A percentile compares a stretch with the other conserved stretches of the same genome.
phyloP scores from a whole-genome alignment of 1,284 basidiomycete species.

The Microstroma glucosiphilum region DNA sequence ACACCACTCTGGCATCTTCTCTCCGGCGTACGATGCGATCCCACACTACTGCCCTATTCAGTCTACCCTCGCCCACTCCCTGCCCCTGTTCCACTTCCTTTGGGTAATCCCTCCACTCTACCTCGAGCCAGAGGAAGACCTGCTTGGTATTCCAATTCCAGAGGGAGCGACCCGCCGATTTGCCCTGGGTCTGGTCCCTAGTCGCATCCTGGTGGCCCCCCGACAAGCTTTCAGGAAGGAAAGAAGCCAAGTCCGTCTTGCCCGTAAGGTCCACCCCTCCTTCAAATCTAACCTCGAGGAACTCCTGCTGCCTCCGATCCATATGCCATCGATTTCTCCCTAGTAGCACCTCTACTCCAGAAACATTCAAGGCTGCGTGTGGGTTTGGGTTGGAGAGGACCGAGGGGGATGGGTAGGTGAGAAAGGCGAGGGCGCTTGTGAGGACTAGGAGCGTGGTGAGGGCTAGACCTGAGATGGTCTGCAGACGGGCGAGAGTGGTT shows the following conservation, averaged over 20 bases:
- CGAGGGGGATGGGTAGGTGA: conserved; percentile 16
- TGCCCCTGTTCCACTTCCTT: not conserved
- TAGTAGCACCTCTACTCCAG: conserved; percentile 14
- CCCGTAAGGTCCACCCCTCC: conserved; percentile 60
- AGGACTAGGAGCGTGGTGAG: conserved; percentile 59
- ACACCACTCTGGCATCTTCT: conserved; percentile 65
- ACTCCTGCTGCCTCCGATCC: conserved; percentile 39
- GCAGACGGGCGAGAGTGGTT: conserved; percentile 61
- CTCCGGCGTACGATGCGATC: conserved; percentile 75
- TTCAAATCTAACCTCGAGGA: conserved; percentile 28
- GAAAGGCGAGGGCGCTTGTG: conserved; percentile 49
- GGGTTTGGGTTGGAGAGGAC: not conserved
- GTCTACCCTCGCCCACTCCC: conserved; percentile 18
- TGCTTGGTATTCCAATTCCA: conserved; percentile 96
- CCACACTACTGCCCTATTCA: conserved; percentile 82
- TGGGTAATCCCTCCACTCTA: conserved; percentile 17
- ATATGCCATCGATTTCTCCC: conserved; percentile 30
- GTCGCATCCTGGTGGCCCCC: not conserved
- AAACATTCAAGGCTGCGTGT: not conserved
- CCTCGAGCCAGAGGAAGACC: conserved; percentile 60
- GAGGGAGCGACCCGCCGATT: conserved; percentile 54
- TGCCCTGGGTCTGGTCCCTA: not conserved
- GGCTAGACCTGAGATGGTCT: conserved; percentile 63
- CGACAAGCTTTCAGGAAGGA: too few species aligned
- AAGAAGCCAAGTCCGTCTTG: too few species aligned